A percentile compares a stretch with the other conserved stretches of the same genome.
These are phyloP conservation scores for Auriculariales sp. DNA, from an alignment of 768 basidiomycete genomes.

Conservation along the genomic window DNA sequence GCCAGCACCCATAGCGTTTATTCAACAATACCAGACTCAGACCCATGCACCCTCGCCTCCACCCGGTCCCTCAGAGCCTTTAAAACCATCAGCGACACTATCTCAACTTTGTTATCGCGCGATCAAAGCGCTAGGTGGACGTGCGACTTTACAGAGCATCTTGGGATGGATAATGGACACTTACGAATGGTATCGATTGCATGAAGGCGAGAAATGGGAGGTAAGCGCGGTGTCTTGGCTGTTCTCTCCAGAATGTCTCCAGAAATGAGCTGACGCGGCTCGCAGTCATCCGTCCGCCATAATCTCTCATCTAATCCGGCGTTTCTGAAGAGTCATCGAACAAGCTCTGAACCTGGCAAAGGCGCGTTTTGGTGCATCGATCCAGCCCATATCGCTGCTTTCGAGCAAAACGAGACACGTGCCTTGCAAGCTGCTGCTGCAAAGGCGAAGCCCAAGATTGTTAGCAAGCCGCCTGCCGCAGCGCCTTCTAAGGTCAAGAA, in stretches of 20 bases:
- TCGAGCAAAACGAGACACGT: conserved; percentile 51
- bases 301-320: conserved; percentile 87
- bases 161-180: conserved; percentile 82
- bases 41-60: conserved; percentile 22
- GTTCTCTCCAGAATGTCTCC: background rate
- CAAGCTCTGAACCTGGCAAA: conserved; percentile 74
- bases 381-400: conserved; percentile 46
- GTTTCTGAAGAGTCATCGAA: conserved; percentile 81
- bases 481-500: conserved; percentile 1
- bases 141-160: conserved; percentile 84
- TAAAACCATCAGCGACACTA: conserved; percentile 83
- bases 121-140: conserved; percentile 65
- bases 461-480: background rate
- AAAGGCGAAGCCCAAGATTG: background rate
- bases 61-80: conserved; percentile 40
- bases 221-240: conserved; percentile 27
- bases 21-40: no score
- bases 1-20: no score
- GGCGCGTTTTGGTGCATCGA: conserved; percentile 92
- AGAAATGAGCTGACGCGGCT: conserved; percentile 8
- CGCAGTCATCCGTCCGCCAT: conserved; percentile 86
- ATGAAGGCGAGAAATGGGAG: conserved; percentile 81
- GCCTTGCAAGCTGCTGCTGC: background rate
- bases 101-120: conserved; percentile 85
- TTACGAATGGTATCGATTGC: conserved; percentile 82